Percentiles rank a stretch among this genome's conserved stretches.
These are phyloP conservation scores for Hordeum marinum DNA, from an alignment of 176 grass and related monocot genomes.

Conservation along the genomic window DNA sequence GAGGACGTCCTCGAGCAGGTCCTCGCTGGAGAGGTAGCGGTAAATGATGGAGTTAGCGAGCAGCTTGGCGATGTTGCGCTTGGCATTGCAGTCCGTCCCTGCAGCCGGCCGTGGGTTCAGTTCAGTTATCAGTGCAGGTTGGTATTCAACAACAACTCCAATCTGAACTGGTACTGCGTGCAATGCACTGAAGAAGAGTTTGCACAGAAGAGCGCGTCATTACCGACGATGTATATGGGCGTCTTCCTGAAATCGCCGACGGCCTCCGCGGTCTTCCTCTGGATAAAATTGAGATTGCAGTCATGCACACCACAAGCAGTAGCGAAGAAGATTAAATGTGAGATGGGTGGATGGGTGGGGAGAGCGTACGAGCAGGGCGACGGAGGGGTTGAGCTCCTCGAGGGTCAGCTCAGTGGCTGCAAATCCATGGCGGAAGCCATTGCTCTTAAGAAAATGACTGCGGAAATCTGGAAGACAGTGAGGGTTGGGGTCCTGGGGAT, in stretches of 20 bases:
- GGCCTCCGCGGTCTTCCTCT: slow-evolving; percentile 26
- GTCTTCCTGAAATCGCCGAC: slow-evolving; percentile 31
- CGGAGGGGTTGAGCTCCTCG: slow-evolving; percentile 36
- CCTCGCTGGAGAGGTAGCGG: slow-evolving; percentile 88
- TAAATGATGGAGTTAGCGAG: slow-evolving; percentile 82
- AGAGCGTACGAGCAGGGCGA: not conserved
- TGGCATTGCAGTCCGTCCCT: slow-evolving; percentile 81
- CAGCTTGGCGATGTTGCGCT: slow-evolving; percentile 65
- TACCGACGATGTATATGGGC: slow-evolving; percentile 41
- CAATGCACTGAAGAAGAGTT: not conserved
- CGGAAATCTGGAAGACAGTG: not conserved
- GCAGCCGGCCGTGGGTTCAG: not conserved
- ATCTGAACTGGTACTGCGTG: not conserved
- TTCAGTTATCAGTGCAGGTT: not conserved
- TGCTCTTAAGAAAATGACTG: no score
- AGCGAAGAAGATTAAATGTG: no score
- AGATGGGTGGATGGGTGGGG: no score
- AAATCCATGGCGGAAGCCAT: not conserved
- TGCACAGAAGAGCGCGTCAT: not conserved
- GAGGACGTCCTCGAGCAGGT: slow-evolving; percentile 77
- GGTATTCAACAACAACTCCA: not conserved
- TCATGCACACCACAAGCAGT: not conserved
- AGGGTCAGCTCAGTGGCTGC: slow-evolving; percentile 4
- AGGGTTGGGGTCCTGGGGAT: no score
- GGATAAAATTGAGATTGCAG: not conserved